Base-by-base conservation (phyloP, 805 yeast species). In the Saccharomyces jurei region DNA sequence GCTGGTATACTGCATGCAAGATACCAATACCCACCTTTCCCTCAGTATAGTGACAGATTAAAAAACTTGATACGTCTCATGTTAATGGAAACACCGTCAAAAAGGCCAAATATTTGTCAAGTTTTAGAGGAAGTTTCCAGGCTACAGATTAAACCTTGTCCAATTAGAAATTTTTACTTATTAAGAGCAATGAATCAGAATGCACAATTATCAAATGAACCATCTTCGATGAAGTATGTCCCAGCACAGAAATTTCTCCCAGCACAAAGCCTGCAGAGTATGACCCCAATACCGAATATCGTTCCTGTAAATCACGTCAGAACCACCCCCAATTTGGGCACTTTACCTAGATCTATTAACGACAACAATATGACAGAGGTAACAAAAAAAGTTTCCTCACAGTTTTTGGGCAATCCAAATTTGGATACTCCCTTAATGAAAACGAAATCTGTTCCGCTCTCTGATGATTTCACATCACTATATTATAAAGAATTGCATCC, bases 101-200 rank as follows among this genome's bases (percentile, higher is more conserved):
- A 81, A 53, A 78, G 96, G 64, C 96, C 96, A 9, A 85, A 83
- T 56, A 84, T 84, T 2, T 82, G 81, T 55, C 94, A 87, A 66
- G 74, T 86, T 21, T 68, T 87, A 30, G 88, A 82, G 52, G 92
- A 87, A 65, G 75, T 87, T 3, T 82, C 87, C 58, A 74, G 75
- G 51, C 80, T 87, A 79, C 80, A 82, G 67, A 80, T 80, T 22
- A 63, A 73, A 10, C 77, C 77, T 30, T 80, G 69, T 22, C 75
- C 79, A n/a, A 65, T 76, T 6, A 63, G 66, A 25, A 73, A 76
- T 53, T 74, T 71, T 53, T 72, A 75, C 52, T 59, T 71, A 51
- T 49, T 58, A 48, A 69, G 69, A 55, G 63, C 66, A 10, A 57
- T 51, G 21, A 26, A 52, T 32, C 53, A 52, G 29, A 36, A 17